Evolutionary conservation across 106 monocot genomes (phyloP).

Genomic region (Dioscorea dumetorum): DNA sequence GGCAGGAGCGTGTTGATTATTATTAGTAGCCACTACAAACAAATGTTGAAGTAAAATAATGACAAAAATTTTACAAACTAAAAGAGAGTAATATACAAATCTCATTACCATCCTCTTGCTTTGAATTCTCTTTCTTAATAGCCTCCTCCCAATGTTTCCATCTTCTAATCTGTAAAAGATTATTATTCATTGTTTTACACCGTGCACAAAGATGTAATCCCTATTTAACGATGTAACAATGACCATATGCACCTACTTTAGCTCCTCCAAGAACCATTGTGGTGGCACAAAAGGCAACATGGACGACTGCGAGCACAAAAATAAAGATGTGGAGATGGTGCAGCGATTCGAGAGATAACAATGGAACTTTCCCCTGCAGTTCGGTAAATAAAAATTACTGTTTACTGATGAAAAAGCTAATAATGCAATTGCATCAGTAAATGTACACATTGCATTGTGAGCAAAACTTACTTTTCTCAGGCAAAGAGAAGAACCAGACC

Average conservation of each 20-base stretch:
- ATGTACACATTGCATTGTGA: neutral
- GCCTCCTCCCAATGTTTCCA: conserved; percentile 78
- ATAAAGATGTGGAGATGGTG: conserved; percentile 94
- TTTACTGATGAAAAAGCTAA: no score
- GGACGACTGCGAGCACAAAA: conserved; percentile 77
- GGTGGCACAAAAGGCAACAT: conserved; percentile 71
- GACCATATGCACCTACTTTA: conserved; percentile 33
- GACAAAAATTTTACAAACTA: no score
- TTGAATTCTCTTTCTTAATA: conserved; percentile 27
- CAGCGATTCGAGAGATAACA: conserved; percentile 77
- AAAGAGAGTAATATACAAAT: neutral
- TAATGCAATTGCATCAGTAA: no score
- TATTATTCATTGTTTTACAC: neutral
- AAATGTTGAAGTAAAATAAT: neutral
- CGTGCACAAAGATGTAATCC: neutral
- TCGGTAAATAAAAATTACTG: no score
- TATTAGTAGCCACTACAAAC: conserved; percentile 13
- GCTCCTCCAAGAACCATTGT: conserved; percentile 82
- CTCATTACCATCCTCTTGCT: conserved; percentile 18
- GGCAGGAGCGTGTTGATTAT: neutral
- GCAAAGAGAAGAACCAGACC: conserved; percentile 27
- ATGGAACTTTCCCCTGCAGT: conserved; percentile 58
- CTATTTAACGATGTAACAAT: neutral
- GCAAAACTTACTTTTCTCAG: conserved; percentile 20
- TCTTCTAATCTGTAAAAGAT: conserved; percentile 39